phyloP scores from a whole-genome alignment of 2,329 filamentous ascomycete species.

The Claviceps pazoutovae region DNA sequence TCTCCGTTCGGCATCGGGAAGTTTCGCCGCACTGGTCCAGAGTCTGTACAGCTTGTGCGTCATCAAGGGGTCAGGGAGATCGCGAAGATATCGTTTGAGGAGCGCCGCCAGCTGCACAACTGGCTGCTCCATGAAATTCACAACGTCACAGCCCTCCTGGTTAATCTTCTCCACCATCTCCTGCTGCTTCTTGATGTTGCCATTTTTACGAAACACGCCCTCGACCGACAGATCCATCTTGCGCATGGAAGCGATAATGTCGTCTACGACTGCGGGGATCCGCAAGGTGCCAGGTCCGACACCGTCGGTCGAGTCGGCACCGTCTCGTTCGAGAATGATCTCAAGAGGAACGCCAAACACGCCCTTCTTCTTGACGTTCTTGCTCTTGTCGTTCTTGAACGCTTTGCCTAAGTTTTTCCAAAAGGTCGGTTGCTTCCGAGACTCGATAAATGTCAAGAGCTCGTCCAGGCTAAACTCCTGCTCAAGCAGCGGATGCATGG shows the following conservation, averaged over 20 bases:
- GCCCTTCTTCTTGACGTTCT: conserved; percentile 76
- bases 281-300: conserved; percentile 83
- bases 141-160: conserved; percentile 66
- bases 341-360: conserved; percentile 87
- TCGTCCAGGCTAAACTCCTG: conserved; percentile 89
- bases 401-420: conserved; percentile 98
- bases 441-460: conserved; percentile 81
- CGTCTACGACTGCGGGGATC: conserved; percentile 89
- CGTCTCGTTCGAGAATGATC: conserved; percentile 78
- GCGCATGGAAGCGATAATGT: conserved; percentile 85
- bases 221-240: conserved; percentile 99
- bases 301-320: conserved; percentile 93
- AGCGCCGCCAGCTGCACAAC: conserved; percentile 90
- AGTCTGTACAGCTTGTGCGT: conserved; percentile 89
- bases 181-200: conserved; percentile 87
- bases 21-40: conserved; percentile 82
- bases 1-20: conserved; percentile 66
- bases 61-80: conserved; percentile 86
- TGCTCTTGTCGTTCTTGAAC: conserved; percentile 73
- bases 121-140: conserved; percentile 76
- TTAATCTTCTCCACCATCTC: conserved; percentile 81
- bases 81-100: conserved; percentile 86
- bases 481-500: conserved; percentile 85
- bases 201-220: conserved; percentile 97
- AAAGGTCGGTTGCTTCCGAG: conserved; percentile 75